These are phyloP conservation scores for Oenanthe sinensis DNA, from an alignment of 129 eudicot species.

Conservation along the genomic window DNA sequence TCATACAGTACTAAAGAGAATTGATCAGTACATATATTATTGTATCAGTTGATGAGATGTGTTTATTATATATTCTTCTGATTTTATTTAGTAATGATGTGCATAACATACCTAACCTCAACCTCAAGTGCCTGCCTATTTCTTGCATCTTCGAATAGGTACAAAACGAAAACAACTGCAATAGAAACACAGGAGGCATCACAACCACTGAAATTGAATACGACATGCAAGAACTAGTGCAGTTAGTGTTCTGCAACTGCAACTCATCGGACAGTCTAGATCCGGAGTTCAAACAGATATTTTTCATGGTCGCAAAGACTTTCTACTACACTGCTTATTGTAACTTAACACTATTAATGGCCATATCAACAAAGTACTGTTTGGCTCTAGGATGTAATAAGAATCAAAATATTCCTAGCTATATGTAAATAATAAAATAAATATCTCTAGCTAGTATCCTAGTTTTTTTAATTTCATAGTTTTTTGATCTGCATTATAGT, in stretches of 20 bases:
- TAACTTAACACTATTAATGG: constrained; percentile 27
- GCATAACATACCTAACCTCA: no score
- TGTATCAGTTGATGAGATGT: no score
- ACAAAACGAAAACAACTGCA: constrained; percentile 12
- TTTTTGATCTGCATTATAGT: no score
- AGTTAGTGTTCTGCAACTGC: constrained; percentile 35
- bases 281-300: constrained; percentile 36
- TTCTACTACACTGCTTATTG: constrained; percentile 60
- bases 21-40: no score
- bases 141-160: neutral
- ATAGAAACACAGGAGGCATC: constrained; percentile 3
- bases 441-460: no score
- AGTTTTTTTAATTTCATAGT: no score
- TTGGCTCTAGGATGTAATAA: constrained; percentile 1
- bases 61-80: no score
- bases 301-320: constrained; percentile 46
- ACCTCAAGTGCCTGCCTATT: no score
- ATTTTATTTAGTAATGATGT: no score
- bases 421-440: neutral
- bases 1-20: neutral
- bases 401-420: neutral
- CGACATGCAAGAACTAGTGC: constrained; percentile 54
- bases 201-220: constrained; percentile 27
- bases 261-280: constrained; percentile 35
- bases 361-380: constrained; percentile 66